phyloP scores from a whole-genome alignment of 2,329 filamentous ascomycete genomes.

The Paecilomyces niveus region DNA sequence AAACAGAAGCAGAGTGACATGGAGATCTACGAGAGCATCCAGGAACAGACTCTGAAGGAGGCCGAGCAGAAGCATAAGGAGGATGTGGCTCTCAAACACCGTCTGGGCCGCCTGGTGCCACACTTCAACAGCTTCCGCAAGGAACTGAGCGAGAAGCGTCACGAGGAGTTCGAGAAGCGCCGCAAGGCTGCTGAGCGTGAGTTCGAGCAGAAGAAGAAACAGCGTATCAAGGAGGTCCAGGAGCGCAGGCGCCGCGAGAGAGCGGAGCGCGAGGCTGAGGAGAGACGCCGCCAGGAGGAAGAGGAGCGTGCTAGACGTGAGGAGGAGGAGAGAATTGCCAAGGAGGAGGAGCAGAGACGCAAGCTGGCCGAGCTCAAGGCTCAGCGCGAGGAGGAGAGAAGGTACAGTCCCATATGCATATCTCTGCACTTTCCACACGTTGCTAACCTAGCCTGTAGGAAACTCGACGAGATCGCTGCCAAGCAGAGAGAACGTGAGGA shows the following conservation, averaged over 20 bases:
- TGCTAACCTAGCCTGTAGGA: conserved; percentile 41
- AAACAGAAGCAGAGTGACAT: conserved; percentile 71
- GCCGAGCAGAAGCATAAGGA: conserved; percentile 84
- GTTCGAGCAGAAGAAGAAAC: conserved; percentile 82
- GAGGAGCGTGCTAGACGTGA: conserved; percentile 75
- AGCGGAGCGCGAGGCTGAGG: conserved; percentile 75
- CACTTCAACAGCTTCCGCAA: conserved; percentile 77
- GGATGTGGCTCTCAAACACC: conserved; percentile 87
- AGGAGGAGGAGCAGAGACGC: conserved; percentile 72
- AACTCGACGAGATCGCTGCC: conserved; percentile 55
- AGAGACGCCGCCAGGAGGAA: conserved; percentile 70
- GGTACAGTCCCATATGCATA: conserved; percentile 35
- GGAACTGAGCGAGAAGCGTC: conserved; percentile 76
- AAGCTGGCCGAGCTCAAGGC: conserved; percentile 65
- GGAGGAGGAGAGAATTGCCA: conserved; percentile 74
- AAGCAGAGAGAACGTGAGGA: conserved; percentile 77
- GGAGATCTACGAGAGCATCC: conserved; percentile 71
- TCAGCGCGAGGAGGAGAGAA: conserved; percentile 52
- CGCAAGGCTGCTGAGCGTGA: conserved; percentile 87
- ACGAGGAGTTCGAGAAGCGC: conserved; percentile 92
- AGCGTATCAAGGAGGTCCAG: conserved; percentile 79
- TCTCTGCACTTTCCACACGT: background rate
- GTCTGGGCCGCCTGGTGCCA: conserved; percentile 77
- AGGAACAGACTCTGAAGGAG: conserved; percentile 69
- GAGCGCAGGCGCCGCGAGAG: conserved; percentile 78